phyloP scores from a whole-genome alignment of 345 rosid species.

The Syzygium grande region DNA sequence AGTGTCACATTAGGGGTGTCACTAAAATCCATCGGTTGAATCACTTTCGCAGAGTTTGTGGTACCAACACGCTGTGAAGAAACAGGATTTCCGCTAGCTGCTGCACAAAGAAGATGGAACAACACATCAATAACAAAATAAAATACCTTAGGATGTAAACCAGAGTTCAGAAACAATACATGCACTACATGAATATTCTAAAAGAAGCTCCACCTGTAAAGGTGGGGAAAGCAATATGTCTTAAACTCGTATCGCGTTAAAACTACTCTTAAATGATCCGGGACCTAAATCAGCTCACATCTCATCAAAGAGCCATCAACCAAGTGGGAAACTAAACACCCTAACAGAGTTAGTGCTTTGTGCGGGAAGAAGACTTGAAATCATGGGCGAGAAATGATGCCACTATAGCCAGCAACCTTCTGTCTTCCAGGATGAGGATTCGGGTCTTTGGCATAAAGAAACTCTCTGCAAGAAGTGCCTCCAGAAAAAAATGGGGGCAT shows the following conservation, averaged over 20 bases:
- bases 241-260: neutral
- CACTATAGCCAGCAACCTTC: neutral
- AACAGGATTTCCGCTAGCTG: slow-evolving; percentile 58
- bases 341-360: neutral
- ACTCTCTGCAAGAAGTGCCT: neutral
- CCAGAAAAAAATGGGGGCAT: neutral
- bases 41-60: slow-evolving; percentile 32
- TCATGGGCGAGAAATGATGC: neutral
- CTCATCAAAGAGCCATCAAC: neutral
- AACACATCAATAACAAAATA: neutral
- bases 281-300: neutral
- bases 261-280: neutral
- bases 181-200: neutral
- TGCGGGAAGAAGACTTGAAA: neutral
- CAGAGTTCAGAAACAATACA: neutral
- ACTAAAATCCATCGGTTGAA: slow-evolving; percentile 18
- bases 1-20: slow-evolving; percentile 14
- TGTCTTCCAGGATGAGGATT: neutral
- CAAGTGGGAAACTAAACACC: neutral
- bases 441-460: neutral
- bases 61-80: slow-evolving; percentile 34
- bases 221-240: neutral
- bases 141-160: neutral
- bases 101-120: slow-evolving; percentile 21
- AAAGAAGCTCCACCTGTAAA: neutral